phyloP scores from a whole-genome alignment of 257 asterid species.

The Jacaranda copaia region DNA sequence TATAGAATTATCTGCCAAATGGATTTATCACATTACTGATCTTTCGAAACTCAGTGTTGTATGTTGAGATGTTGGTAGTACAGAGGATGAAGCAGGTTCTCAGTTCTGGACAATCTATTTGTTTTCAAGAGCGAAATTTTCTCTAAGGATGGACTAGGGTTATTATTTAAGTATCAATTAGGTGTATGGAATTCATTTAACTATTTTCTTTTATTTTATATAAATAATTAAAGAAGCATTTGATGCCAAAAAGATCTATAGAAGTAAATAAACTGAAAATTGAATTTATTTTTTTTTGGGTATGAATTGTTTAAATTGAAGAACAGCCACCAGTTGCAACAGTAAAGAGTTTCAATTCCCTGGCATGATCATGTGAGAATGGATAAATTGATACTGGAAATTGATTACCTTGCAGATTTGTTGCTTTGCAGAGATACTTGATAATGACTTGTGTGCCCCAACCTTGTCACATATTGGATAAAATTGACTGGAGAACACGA shows the following conservation, averaged over 20 bases:
- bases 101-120: background rate
- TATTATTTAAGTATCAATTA: conserved; percentile 12
- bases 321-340: background rate
- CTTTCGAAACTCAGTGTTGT: too few relatives aligned
- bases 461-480: background rate
- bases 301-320: background rate
- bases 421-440: background rate
- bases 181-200: background rate
- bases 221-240: background rate
- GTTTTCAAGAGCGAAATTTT: background rate
- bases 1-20: too few relatives aligned
- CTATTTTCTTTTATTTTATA: background rate
- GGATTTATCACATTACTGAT: too few relatives aligned
- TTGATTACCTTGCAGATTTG: background rate
- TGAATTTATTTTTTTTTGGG: background rate
- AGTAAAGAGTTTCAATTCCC: background rate
- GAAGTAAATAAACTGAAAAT: background rate
- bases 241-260: background rate
- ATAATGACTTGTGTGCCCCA: background rate
- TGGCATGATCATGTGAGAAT: background rate
- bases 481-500: background rate
- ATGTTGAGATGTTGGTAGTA: too few relatives aligned
- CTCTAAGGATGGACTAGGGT: background rate
- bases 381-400: background rate
- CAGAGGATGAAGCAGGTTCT: background rate